Conservation (phyloP, 2,329 filamentous ascomycete species). For the Penicillium capsulatum region DNA sequence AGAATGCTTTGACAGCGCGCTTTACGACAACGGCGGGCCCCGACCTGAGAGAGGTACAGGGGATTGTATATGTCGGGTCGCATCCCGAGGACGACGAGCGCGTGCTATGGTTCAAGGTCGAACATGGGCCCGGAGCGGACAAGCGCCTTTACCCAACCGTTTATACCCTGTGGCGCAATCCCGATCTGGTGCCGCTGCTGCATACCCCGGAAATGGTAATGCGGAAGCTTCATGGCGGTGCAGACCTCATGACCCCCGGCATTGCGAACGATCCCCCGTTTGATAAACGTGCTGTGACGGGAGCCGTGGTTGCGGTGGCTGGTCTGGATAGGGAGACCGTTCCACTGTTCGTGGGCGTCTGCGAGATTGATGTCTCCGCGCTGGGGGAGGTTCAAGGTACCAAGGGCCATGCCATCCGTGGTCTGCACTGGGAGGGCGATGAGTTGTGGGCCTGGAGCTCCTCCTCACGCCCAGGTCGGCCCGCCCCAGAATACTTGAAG, state of each 20-base stretch:
- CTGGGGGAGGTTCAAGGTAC: slow-evolving; percentile 54
- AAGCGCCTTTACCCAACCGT: slow-evolving; percentile 48
- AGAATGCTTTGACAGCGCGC: slow-evolving; percentile 58
- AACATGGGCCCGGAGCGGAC: slow-evolving; percentile 47
- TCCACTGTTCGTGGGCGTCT: slow-evolving; percentile 61
- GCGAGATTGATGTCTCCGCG: slow-evolving; percentile 58
- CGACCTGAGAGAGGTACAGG: slow-evolving; percentile 57
- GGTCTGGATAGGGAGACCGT: slow-evolving; percentile 57
- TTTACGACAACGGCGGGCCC: slow-evolving; percentile 64
- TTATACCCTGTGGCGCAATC: slow-evolving; percentile 64
- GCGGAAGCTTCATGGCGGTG: slow-evolving; percentile 59
- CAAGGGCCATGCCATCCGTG: slow-evolving; percentile 62
- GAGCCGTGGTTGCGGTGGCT: slow-evolving; percentile 60
- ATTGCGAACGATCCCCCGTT: slow-evolving; percentile 62
- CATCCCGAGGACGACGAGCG: slow-evolving; percentile 56
- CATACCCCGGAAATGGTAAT: slow-evolving; percentile 58
- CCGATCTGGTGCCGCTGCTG: slow-evolving; percentile 58
- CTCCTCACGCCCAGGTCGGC: slow-evolving; percentile 49
- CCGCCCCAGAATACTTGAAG: slow-evolving; percentile 51
- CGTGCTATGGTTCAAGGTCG: slow-evolving; percentile 61
- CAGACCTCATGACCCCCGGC: slow-evolving; percentile 66
- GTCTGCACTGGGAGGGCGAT: slow-evolving; percentile 64
- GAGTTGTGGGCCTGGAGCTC: slow-evolving; percentile 64
- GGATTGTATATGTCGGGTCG: slow-evolving; percentile 61
- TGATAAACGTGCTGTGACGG: slow-evolving; percentile 55